Evolutionary conservation across 2,329 filamentous ascomycete genomes (phyloP).

Genomic region (Nannizziopsis barbatae): DNA sequence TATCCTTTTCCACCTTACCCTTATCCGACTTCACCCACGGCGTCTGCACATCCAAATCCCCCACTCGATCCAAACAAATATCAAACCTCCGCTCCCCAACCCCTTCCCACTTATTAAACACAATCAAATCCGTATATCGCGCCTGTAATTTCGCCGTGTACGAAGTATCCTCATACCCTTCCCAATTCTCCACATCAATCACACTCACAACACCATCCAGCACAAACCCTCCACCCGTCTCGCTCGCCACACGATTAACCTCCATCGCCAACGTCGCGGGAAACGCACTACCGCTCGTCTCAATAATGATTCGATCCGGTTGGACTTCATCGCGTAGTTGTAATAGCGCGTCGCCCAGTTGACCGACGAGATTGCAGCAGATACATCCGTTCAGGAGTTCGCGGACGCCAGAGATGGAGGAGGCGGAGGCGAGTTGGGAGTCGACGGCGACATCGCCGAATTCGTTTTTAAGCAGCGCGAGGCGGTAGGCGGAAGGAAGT

Average conservation of each 20-base stretch:
- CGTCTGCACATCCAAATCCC: slow-evolving; percentile 67
- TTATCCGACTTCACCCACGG: slow-evolving; percentile 76
- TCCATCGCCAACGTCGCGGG: slow-evolving; percentile 85
- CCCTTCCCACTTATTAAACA: slow-evolving; percentile 87
- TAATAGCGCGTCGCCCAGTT: slow-evolving; percentile 67
- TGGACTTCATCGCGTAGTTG: slow-evolving; percentile 52
- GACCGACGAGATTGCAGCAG: slow-evolving; percentile 95
- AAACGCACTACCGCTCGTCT: slow-evolving; percentile 81
- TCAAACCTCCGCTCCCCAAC: slow-evolving; percentile 65
- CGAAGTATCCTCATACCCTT: slow-evolving; percentile 80
- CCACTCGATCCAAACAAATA: slow-evolving; percentile 63
- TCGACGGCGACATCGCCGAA: slow-evolving; percentile 92
- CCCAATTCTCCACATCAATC: slow-evolving; percentile 91
- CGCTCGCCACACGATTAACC: slow-evolving; percentile 65
- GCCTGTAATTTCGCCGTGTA: slow-evolving; percentile 84
- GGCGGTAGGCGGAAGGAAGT: slow-evolving; percentile 73
- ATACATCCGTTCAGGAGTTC: slow-evolving; percentile 96
- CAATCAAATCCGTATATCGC: slow-evolving; percentile 75
- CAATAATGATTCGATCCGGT: slow-evolving; percentile 83
- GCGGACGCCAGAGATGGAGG: slow-evolving; percentile 75
- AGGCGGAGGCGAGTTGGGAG: slow-evolving; percentile 73
- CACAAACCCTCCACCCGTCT: slow-evolving; percentile 53
- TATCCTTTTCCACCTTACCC: slow-evolving; percentile 64
- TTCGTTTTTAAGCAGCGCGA: slow-evolving; percentile 95
- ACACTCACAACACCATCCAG: slow-evolving; percentile 84